phyloP scores from a whole-genome alignment of 148 eudicot genomes.

The Silene conica region DNA sequence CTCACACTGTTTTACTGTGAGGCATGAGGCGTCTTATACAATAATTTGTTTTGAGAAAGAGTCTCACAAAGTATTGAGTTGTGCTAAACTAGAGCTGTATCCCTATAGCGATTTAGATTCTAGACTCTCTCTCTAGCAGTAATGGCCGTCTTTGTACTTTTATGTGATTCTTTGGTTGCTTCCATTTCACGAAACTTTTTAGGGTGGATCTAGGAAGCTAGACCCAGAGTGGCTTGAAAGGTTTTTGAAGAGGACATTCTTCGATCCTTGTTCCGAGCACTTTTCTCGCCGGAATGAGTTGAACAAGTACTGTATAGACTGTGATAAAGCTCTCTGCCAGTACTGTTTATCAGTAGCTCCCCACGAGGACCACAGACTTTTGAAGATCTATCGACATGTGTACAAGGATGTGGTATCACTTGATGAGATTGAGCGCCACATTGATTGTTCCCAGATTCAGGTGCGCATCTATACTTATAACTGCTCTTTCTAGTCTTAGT shows the following conservation, averaged over 20 bases:
- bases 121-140: too few species aligned
- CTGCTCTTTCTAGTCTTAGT: too few species aligned
- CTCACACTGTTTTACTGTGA: too few species aligned
- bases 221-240: constrained; percentile 43
- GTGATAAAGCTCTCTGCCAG: constrained; percentile 36
- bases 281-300: constrained; percentile 38
- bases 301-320: constrained; percentile 48
- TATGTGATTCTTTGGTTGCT: neutral
- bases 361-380: constrained; percentile 34
- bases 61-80: too few species aligned
- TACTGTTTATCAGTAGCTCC: constrained; percentile 31
- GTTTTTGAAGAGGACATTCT: constrained; percentile 36
- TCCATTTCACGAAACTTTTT: neutral
- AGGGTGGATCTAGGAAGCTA: constrained; percentile 14
- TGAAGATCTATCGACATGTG: constrained; percentile 52
- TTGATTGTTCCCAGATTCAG: constrained; percentile 57
- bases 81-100: too few species aligned
- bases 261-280: constrained; percentile 38
- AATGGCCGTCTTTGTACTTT: neutral
- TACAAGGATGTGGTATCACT: constrained; percentile 50
- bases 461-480: constrained; percentile 22
- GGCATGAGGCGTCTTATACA: too few species aligned
- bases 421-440: constrained; percentile 34
- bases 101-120: too few species aligned
- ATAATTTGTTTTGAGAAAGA: too few species aligned